These are phyloP conservation scores for Schizosaccharomyces versatilis DNA, from an alignment of 1,139 yeast genomes.

Conservation along the genomic window DNA sequence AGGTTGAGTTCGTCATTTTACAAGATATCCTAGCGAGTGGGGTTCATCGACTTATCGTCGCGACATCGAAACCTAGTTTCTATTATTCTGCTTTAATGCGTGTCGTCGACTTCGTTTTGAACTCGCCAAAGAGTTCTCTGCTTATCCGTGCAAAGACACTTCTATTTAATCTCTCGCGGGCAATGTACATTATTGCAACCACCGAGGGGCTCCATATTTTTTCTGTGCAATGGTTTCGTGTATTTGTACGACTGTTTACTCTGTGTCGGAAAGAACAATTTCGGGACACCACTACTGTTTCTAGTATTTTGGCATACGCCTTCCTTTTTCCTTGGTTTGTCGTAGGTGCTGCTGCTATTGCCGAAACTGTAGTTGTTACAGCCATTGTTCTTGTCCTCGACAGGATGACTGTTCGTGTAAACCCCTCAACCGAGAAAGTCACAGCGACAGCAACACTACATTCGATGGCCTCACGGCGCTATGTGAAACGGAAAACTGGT, in stretches of 20 bases:
- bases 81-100: not conserved
- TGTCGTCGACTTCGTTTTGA: not conserved
- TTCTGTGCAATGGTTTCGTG: not conserved
- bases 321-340: no score
- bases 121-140: not conserved
- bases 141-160: not conserved
- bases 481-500: no score
- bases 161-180: not conserved
- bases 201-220: not conserved
- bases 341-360: no score
- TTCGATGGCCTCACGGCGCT: no score
- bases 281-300: no score
- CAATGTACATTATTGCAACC: not conserved
- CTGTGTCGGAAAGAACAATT: no score
- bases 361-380: no score
- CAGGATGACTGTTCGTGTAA: no score
- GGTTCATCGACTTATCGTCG: not conserved
- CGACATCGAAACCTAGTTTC: not conserved
- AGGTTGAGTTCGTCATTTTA: not conserved
- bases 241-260: not conserved
- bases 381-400: no score
- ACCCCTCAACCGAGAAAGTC: no score
- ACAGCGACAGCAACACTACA: no score
- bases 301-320: no score
- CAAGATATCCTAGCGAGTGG: not conserved